Evolutionary conservation across 2,329 filamentous ascomycete genomes (phyloP).

Genomic region (Botryotinia calthae): DNA sequence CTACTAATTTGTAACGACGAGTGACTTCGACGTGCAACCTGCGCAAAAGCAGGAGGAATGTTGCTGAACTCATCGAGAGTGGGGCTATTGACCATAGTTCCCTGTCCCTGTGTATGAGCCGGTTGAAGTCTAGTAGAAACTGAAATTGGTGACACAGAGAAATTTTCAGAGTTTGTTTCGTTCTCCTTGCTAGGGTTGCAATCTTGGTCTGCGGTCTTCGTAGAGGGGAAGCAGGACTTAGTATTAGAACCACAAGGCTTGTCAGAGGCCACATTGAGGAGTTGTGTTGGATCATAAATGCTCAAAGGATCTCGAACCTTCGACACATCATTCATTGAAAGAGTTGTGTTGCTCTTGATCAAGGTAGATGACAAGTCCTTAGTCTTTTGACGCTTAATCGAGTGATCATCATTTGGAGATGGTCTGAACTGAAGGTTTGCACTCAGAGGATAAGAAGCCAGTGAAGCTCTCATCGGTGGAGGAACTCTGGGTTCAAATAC

Average conservation of each 20-base stretch:
- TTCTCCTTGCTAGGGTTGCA: no score
- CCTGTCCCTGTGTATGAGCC: background rate
- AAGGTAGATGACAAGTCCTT: background rate
- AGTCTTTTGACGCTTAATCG: background rate
- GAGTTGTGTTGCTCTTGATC: background rate
- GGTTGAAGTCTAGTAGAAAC: background rate
- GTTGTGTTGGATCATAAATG: background rate
- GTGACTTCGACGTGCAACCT: background rate
- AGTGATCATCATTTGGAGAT: background rate
- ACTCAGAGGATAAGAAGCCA: background rate
- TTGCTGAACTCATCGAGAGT: background rate
- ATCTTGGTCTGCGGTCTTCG: background rate
- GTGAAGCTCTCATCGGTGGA: background rate
- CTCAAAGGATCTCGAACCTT: background rate
- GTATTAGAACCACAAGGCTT: background rate
- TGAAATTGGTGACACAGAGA: background rate
- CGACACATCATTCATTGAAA: background rate
- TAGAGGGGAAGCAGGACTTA: no score
- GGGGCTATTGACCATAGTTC: background rate
- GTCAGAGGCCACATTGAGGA: background rate
- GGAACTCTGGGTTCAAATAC: background rate
- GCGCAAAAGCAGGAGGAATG: background rate
- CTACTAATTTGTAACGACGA: background rate
- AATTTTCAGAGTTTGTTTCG: background rate
- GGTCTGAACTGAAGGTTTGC: background rate